Base-by-base conservation (phyloP, 2,329 filamentous ascomycete genomes). In the Phyllosticta citriasiana region DNA sequence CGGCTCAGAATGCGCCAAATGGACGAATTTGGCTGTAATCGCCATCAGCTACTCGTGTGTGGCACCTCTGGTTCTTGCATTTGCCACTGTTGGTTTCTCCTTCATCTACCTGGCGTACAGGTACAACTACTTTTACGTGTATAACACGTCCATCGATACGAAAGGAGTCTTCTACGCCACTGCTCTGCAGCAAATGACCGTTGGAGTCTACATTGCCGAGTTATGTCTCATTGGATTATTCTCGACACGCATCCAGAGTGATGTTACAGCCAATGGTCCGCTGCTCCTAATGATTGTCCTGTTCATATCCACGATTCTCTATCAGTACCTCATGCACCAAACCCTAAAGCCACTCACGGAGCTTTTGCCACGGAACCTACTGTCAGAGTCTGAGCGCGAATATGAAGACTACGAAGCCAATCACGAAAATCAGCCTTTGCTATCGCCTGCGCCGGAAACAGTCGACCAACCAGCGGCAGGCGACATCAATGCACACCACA, bases 41-140 rank as follows among this genome's bases (percentile, higher is more conserved):
- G 61, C 65, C 65, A 63, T 67, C 35, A 56, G 10, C 26, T 50
- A 57, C 55, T 66, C 57, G 2, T 86, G 85, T 63, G 93, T 96
- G 68, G 88, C 90, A 2, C 91, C 91, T 0, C 76, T 96, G 24
- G 85, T 95, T 61, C 79, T 95, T 55, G 82, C 85, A 5, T 96
- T 95, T 67, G 88, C 88, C 1, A 84, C 86, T 0, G 79, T 89
- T 52, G 90, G 88, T 26, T 82, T 96, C 64, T 84, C 81, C 47
- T 78, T 92, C 56, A 91, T 94, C 73, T 93, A 79, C 67, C 63
- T 79, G 52, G 77, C 74, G 50, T 80, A 77, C 67, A 74, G 77
- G 19, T 80, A 80, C 70, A 79, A 78, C 63, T 72, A 79, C 66
- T 72, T 80, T 12, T 80, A 78, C 65, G 76, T 78, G 12, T 77